These are phyloP conservation scores for Hanseniaspora uvarum DNA, from an alignment of 1,139 yeast genomes.

Conservation along the genomic window DNA sequence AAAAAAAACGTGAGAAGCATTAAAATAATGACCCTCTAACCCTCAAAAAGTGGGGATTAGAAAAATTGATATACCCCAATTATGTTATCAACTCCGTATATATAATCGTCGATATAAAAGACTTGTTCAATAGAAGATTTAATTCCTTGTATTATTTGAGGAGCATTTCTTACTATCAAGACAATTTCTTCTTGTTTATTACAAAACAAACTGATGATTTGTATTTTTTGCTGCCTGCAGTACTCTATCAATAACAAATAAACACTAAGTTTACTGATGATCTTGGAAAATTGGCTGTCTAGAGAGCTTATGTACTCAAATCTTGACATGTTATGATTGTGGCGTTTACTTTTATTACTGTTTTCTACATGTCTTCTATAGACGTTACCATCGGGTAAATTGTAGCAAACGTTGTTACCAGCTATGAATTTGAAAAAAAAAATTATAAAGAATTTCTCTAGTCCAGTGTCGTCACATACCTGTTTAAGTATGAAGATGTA, in stretches of 20 bases:
- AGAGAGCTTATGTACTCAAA: not conserved
- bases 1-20: not conserved
- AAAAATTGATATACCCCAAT: not conserved
- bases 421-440: not conserved
- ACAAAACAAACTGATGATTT: not conserved
- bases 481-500: not conserved
- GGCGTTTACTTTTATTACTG: not conserved
- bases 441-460: not conserved
- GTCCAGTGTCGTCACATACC: not conserved
- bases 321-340: slow-evolving; percentile 1
- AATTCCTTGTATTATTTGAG: not conserved
- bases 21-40: not conserved
- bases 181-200: not conserved
- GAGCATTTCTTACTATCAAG: not conserved
- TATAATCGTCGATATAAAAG: not conserved
- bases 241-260: not conserved
- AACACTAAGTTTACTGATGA: not conserved
- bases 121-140: not conserved
- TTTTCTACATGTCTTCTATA: not conserved
- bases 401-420: not conserved
- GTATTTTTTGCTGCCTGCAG: not conserved
- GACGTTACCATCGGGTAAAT: not conserved
- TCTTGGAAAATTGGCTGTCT: not conserved
- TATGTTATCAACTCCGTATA: not conserved
- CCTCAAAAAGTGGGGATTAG: not conserved